Base-by-base conservation (phyloP, 768 basidiomycete species). In the Nidula microcarpa region DNA sequence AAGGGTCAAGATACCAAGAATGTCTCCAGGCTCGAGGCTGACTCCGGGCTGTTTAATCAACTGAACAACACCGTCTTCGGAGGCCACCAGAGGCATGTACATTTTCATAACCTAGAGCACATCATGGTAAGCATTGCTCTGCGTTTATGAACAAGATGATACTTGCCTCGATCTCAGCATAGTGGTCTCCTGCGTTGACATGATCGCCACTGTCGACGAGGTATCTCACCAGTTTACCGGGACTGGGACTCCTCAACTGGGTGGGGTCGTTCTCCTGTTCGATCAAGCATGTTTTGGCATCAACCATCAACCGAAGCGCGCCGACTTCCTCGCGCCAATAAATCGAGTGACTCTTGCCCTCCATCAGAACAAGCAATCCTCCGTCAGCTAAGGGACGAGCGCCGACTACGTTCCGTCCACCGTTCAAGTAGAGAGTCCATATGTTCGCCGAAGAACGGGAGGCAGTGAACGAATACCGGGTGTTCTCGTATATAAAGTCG, bases 261-360 rank as follows among this genome's bases (percentile, higher is more conserved):
- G 97, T 99, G 13, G 97, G 97, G 64, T 99, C 97, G 62, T 98
- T 98, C 79, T 99, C 97, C 72, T 98, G 95, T 70, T 98, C 97
- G 60, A 99, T 94, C 73, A 98, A 79, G 68, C 95, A 97, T 13
- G 97, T 99, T 80, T 98, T 96, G 50, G 94, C 82, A 71, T 99
- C 96, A 55, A 99, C 87, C 86, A 94, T 93, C 65, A 98, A 68
- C 59, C 91, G 77, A 60, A 94, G 75, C 7, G 93, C 91, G 52
- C 94, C 97, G 51, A 98, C 97, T 74, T 99, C 97, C 69, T 98
- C 97, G 51, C 93, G 81, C 94, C 93, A 98, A 72, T 99, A 99
- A 50, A 97, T 80, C 18, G 97, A 95, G 72, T 99, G 97, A 68
- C 94, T 95, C 65, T 89, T 89, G 52, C 93, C 96, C 62, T 95